Percentiles rank a stretch among this genome's conserved stretches.
These are phyloP conservation scores for Macrotyloma uniflorum DNA, from an alignment of 306 rosid species.

Conservation along the genomic window DNA sequence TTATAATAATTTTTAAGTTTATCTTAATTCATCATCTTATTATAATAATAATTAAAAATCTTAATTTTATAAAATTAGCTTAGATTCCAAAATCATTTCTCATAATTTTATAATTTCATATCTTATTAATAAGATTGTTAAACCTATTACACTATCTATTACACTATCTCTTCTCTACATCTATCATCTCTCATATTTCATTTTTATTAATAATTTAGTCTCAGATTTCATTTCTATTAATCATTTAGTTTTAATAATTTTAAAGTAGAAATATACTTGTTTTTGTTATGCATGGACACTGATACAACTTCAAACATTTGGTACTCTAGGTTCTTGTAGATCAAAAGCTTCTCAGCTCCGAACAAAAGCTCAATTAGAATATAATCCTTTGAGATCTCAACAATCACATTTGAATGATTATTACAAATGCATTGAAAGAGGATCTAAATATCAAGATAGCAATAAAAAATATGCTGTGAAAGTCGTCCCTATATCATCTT, in stretches of 20 bases:
- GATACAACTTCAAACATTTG: not conserved
- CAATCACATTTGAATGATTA: not conserved
- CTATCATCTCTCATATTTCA: too few species aligned
- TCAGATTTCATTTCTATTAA: too few species aligned
- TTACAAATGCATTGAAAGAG: not conserved
- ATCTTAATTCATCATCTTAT: too few species aligned
- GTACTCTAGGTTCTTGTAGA: not conserved
- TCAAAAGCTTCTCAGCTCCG: not conserved
- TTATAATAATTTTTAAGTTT: too few species aligned
- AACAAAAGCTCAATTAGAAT: not conserved
- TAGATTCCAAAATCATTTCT: too few species aligned
- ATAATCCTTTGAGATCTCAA: not conserved
- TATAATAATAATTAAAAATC: too few species aligned
- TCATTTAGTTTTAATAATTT: not conserved
- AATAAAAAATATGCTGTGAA: not conserved
- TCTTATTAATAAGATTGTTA: too few species aligned
- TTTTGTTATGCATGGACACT: not conserved
- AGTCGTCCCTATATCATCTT: slow-evolving; percentile 54
- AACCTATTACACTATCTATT: too few species aligned
- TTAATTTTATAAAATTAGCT: too few species aligned
- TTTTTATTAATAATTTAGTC: too few species aligned
- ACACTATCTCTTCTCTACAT: too few species aligned
- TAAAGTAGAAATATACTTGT: not conserved
- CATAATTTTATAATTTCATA: too few species aligned
- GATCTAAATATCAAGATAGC: not conserved